Conservation (phyloP, 129 eudicot species). For the Logfia minima region DNA sequence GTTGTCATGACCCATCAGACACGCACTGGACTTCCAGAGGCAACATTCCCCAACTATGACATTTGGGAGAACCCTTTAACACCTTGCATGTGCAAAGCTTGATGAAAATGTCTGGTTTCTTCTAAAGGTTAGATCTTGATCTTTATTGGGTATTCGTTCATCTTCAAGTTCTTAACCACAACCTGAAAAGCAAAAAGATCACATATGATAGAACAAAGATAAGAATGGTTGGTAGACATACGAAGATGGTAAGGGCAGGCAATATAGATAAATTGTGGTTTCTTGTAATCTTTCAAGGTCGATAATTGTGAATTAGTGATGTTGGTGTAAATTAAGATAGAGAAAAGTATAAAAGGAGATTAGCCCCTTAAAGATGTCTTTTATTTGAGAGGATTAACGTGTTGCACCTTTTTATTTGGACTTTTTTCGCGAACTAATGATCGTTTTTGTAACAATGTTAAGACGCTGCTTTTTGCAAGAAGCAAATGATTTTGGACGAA, state of each 20-base stretch:
- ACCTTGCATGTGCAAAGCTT: slow-evolving; percentile 97
- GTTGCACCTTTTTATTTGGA: slow-evolving; percentile 8
- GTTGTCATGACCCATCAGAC: slow-evolving; percentile 87
- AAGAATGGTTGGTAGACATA: slow-evolving; percentile 17
- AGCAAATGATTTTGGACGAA: slow-evolving; percentile 21
- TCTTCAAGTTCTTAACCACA: slow-evolving; percentile 5
- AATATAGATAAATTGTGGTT: slow-evolving; percentile 13
- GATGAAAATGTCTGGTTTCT: slow-evolving; percentile 22
- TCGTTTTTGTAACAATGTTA: slow-evolving; percentile 25
- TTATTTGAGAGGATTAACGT: slow-evolving; percentile 16
- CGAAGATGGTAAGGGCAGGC: slow-evolving; percentile 13
- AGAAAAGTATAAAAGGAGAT: slow-evolving; percentile 20
- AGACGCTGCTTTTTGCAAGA: slow-evolving; percentile 16
- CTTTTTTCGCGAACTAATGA: background rate
- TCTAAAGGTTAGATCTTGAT: slow-evolving; percentile 12
- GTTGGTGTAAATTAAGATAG: slow-evolving; percentile 35
- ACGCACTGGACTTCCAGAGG: slow-evolving; percentile 89
- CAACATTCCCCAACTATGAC: slow-evolving; percentile 91
- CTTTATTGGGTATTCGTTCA: slow-evolving; percentile 10
- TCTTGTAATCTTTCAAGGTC: slow-evolving; percentile 24
- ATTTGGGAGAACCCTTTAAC: slow-evolving; percentile 98
- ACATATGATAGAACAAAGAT: slow-evolving; percentile 23
- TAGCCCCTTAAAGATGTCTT: slow-evolving; percentile 2
- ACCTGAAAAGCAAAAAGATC: slow-evolving; percentile 6
- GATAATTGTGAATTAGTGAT: slow-evolving; percentile 23